Evolutionary conservation across 176 grass and related monocot genomes (phyloP).

Genomic region (Juncus effusus): DNA sequence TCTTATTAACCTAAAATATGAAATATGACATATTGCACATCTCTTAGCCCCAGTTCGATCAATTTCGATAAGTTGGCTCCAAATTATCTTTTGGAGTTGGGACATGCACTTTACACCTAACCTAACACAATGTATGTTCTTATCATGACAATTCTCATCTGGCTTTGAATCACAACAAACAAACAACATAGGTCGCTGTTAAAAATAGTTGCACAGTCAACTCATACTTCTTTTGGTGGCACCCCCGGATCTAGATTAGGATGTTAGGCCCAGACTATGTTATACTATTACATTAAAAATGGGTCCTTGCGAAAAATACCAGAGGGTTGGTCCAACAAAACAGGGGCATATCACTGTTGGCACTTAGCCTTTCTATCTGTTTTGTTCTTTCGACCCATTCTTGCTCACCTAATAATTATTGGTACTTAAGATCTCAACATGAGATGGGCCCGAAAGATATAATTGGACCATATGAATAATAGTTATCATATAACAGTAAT

Average conservation of each 20-base stretch:
- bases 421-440: neutral
- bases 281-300: neutral
- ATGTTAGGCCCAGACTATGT: conserved; percentile 26
- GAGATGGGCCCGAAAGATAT: too few relatives aligned
- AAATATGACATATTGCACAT: neutral
- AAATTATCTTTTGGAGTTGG: conserved; percentile 6
- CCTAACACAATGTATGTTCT: too few relatives aligned
- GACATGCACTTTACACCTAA: conserved; percentile 22
- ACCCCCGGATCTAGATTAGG: too few relatives aligned
- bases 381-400: neutral
- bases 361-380: conserved; percentile 33
- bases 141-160: neutral
- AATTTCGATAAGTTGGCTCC: conserved; percentile 18
- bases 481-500: too few relatives aligned
- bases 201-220: conserved; percentile 34
- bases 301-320: conserved; percentile 21
- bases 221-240: conserved; percentile 14
- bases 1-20: too few relatives aligned
- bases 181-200: conserved; percentile 25
- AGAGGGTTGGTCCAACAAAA: conserved; percentile 28
- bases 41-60: conserved; percentile 3
- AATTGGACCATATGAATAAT: too few relatives aligned
- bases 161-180: conserved; percentile 1
- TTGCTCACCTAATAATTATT: conserved; percentile 3
- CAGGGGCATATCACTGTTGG: conserved; percentile 20